Percentiles rank a stretch among this genome's conserved stretches.
Evolutionary conservation across 1,284 basidiomycete genomes (phyloP).

Genomic region (Papiliotrema terrestris): DNA sequence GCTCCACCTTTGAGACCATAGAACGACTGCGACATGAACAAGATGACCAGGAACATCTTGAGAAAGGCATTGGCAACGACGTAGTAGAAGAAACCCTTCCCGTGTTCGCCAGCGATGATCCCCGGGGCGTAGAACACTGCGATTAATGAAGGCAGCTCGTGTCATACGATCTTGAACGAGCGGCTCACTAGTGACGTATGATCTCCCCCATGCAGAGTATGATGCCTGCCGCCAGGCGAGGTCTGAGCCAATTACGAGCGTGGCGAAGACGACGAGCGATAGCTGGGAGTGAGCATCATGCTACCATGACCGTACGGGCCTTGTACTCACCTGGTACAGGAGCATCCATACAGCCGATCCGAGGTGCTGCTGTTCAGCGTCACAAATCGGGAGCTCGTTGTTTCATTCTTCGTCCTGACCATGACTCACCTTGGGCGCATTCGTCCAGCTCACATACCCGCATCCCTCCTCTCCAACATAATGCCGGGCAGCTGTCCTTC

Average conservation of each 20-base stretch:
- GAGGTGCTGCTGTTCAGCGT: neutral
- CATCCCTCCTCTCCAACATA: conserved; percentile 19
- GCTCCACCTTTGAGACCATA: conserved; percentile 16
- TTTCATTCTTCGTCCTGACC: neutral
- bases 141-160: neutral
- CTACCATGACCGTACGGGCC: neutral
- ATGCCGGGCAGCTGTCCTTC: conserved; percentile 12
- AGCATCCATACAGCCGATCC: conserved; percentile 22
- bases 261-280: conserved; percentile 20
- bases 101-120: conserved; percentile 15
- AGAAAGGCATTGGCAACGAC: conserved; percentile 18
- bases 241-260: conserved; percentile 21
- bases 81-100: conserved; percentile 12
- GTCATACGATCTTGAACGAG: neutral
- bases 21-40: conserved; percentile 30
- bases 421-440: conserved; percentile 18
- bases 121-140: conserved; percentile 21
- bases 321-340: conserved; percentile 10
- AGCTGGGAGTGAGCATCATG: neutral
- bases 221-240: conserved; percentile 16
- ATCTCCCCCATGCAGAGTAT: conserved; percentile 12
- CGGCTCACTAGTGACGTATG: conserved; percentile 9
- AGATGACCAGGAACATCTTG: conserved; percentile 22
- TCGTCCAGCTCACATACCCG: conserved; percentile 25
- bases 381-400: neutral